Base-by-base conservation (phyloP, 1,139 yeast species). In the Wickerhamomyces sp. region DNA sequence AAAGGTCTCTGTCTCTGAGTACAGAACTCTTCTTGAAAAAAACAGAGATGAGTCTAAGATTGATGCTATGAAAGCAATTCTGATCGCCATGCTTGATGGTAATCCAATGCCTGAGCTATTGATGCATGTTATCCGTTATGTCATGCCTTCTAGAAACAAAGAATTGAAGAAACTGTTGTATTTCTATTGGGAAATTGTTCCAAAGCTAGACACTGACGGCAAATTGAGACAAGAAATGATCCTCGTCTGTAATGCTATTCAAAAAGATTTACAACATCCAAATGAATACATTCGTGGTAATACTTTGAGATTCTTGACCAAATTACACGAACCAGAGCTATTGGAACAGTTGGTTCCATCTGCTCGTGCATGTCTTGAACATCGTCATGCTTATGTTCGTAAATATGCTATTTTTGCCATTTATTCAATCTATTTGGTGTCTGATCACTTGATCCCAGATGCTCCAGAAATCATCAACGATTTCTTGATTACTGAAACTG, bases 221-320 rank as follows among this genome's bases (percentile, higher is more conserved):
- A 87, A 87, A 61, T 78, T 94, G 72, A 87, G 89, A 68, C 97
- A 90, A 64, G 99, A 94, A 67, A 92, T 94, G 97, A 92, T 94
- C 66, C 78, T 94, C 52, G 98, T 92, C 38, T 92, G 97, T 69
- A 94, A 94, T 62, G 97, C 97, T 41, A 88, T 94, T 56, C 95
- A 94, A 64, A 89, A 92, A 64, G 99, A 94, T 63, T 75, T 94
- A 54, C 97, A 90, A 65, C 98, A 94, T 66, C 97, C 98, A 39
- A 94, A 94, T 67, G 98, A 94, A 65, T 94, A 83, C 60, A 85
- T 94, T 49, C 78, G 98, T 56, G 99, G 98, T 53, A 88, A 89
- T 53, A 90, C 98, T 8, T 73, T 94, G 64, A 78, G 97, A 56
- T 92, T 89, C 63, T 74, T 94, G 59, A 80, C 92, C 48, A 94